Base-by-base conservation (phyloP, 768 basidiomycete genomes). In the Krasilnikovozyma curviuscula region DNA sequence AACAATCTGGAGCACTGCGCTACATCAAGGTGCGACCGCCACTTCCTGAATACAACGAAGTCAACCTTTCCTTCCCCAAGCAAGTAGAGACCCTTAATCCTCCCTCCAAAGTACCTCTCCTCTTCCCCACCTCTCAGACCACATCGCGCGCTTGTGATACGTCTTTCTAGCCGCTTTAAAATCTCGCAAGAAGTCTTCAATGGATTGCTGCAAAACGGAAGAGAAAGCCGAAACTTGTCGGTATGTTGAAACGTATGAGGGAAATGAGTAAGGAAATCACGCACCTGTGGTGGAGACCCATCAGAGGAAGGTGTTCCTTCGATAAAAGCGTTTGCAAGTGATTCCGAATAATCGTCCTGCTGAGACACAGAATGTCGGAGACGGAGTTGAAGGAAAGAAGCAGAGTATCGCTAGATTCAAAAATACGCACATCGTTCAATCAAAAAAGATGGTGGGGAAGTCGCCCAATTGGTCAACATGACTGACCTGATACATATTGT, bases 121-220 rank as follows among this genome's bases (percentile, higher is more conserved):
- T 29, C 73, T 71, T 1, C 76, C 69, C 85, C 89, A 95, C 56
- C 79, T 70, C 60, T 86, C 82, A 16, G 77, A 75, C 82, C 84
- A 93, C 61, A 91, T 78, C 2, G 77, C 78, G 16, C 89, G 71
- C 65, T 91, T 93, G 63, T 97, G 89, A 64, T 86, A 95, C n/a
- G 72, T 71, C 66, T 84, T 89, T 55, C 91, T 68, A 33, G 77
- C 62, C 44, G 86, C 84, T 59, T 79, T 83, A 67, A 89, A 93
- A 56, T 84, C 77, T 57, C 70, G 77, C 44, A 93, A 74, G 55
- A 95, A 97, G 37, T 79, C 76, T 50, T 93, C 88, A 21, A 88
- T 73, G 29, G 43, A 18, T 14, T 21, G 18, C 7, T 6, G 18
- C 1, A n/a, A 42, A 13, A 18, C 19, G 31, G 18, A 27, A 5